Evolutionary conservation across 225 moss, liverwort and hornwort genomes (phyloP).

Genomic region (Pleurozium schreberi): DNA sequence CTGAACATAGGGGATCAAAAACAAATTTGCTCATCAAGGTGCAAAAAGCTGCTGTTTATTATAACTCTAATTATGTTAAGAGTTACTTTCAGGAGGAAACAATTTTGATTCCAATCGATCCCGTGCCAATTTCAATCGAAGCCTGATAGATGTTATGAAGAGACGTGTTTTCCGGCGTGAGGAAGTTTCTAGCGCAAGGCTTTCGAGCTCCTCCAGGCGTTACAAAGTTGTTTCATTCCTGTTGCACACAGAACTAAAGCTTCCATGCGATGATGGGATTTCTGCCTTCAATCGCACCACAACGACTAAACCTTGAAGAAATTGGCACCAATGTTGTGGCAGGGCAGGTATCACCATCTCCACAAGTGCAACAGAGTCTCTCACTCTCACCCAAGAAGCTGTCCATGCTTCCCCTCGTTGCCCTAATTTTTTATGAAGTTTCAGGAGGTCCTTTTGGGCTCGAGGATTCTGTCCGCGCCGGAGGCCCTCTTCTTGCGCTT

Average conservation of each 20-base stretch:
- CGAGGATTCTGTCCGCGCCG: slow-evolving; percentile 73
- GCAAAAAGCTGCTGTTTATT: not conserved
- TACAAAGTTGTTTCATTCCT: too few relatives aligned
- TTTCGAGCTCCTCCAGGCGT: not conserved
- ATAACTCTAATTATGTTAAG: too few relatives aligned
- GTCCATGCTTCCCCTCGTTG: slow-evolving; percentile 55
- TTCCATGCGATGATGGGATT: not conserved
- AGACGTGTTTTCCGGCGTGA: not conserved
- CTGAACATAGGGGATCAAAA: not conserved
- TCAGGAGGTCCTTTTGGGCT: slow-evolving; percentile 88
- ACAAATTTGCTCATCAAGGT: not conserved
- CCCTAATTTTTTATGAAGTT: slow-evolving; percentile 81
- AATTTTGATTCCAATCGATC: not conserved
- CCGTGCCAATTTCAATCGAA: not conserved
- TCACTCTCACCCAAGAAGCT: not conserved
- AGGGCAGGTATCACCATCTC: not conserved
- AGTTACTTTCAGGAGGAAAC: not conserved
- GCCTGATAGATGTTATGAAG: not conserved
- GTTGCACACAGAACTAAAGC: not conserved
- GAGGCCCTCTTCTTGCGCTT: slow-evolving; percentile 68
- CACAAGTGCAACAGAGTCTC: not conserved
- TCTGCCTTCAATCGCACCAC: not conserved
- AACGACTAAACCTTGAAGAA: not conserved
- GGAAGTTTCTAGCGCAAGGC: not conserved
- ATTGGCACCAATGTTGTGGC: not conserved